Percentiles rank a stretch among this genome's conserved stretches.
These are phyloP conservation scores for Trichosanthes truncata DNA, from an alignment of 306 rosid species.

Conservation along the genomic window DNA sequence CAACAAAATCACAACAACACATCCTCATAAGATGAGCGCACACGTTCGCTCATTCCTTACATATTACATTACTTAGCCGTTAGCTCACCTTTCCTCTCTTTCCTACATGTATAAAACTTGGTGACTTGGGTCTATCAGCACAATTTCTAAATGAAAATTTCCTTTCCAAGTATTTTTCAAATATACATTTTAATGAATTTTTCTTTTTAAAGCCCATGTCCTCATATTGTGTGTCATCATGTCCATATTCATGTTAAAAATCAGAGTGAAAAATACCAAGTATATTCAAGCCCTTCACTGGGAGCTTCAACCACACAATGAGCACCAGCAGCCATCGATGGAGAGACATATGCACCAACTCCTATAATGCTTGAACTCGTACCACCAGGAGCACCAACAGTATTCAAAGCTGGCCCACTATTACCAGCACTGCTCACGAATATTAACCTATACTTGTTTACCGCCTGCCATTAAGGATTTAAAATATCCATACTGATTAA, in stretches of 20 bases:
- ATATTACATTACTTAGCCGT: not conserved
- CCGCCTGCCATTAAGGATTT: constrained; percentile 46
- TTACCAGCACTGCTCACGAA: constrained; percentile 98
- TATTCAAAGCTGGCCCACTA: constrained; percentile 93
- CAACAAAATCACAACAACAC: not conserved
- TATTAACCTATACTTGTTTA: constrained; percentile 73
- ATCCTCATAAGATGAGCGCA: not conserved
- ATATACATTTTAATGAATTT: not conserved
- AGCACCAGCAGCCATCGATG: constrained; percentile 97
- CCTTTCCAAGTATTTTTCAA: not conserved
- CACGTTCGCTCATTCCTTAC: not conserved
- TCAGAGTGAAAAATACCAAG: constrained; percentile 54
- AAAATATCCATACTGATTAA: constrained; percentile 13
- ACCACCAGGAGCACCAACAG: constrained; percentile 99
- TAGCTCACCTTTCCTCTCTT: not conserved
- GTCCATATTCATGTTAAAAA: not conserved
- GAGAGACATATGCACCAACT: constrained; percentile 95
- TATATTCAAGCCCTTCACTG: constrained; percentile 87
- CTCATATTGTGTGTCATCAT: not conserved
- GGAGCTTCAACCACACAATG: constrained; percentile 94
- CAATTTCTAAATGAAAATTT: not conserved
- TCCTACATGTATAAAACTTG: not conserved
- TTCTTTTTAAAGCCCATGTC: not conserved
- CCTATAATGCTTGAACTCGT: constrained; percentile 89
- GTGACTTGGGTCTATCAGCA: not conserved